phyloP scores from a whole-genome alignment of 805 yeast species.

The Metschnikowia lachancei region DNA sequence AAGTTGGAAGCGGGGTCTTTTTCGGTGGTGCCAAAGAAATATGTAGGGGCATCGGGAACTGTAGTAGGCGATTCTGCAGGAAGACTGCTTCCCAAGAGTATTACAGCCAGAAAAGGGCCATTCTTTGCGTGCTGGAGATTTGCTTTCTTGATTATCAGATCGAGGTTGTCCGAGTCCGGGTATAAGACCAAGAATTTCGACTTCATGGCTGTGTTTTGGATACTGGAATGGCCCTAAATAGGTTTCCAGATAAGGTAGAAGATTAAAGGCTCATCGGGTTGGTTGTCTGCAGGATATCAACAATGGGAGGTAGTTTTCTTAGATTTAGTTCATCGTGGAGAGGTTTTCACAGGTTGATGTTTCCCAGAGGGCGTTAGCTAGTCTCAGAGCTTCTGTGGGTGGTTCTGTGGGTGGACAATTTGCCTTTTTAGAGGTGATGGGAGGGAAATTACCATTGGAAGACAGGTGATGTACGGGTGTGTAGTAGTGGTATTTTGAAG shows the following conservation, averaged over 20 bases:
- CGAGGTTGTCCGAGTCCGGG: conserved; percentile 42
- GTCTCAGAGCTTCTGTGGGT: too few species aligned
- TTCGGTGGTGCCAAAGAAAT: conserved; percentile 21
- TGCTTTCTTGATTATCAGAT: conserved; percentile 44
- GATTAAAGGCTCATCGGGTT: conserved; percentile 2
- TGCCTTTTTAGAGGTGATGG: too few species aligned
- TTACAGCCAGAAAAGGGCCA: conserved; percentile 61
- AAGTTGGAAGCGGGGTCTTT: conserved; percentile 24
- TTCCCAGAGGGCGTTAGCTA: too few species aligned
- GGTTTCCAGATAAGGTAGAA: background rate
- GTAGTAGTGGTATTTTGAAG: too few species aligned
- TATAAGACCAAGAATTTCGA: conserved; percentile 44
- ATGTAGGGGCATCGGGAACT: conserved; percentile 23
- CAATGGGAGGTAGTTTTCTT: too few species aligned
- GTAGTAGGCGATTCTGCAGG: conserved; percentile 21
- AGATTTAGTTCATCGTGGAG: too few species aligned
- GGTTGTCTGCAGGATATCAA: background rate
- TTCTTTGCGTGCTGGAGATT: conserved; percentile 52
- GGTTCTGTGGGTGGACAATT: too few species aligned
- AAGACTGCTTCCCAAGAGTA: conserved; percentile 45
- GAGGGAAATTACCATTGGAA: too few species aligned
- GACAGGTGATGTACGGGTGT: too few species aligned
- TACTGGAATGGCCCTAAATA: background rate
- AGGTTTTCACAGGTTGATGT: too few species aligned
- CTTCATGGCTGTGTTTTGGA: conserved; percentile 6